A percentile compares a stretch with the other conserved stretches of the same genome.
Conservation (phyloP, 352 stramenopile species). For the Globisporangium rhizosaccharum region DNA sequence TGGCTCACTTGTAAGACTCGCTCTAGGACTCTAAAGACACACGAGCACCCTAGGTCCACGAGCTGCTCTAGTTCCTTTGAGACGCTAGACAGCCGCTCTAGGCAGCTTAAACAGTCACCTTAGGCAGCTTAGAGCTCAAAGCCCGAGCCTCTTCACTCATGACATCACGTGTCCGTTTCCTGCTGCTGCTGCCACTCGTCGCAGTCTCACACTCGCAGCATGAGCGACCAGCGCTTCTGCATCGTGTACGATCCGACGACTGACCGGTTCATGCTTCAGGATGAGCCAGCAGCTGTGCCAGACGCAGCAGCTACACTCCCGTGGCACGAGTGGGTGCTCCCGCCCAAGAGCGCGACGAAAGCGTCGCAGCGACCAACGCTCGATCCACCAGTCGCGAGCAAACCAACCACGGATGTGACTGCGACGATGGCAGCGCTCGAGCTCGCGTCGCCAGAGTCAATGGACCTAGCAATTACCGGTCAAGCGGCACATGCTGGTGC, state of each 20-base stretch:
- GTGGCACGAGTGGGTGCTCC: slow-evolving; percentile 34
- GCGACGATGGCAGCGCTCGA: no score
- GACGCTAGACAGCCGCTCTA: no score
- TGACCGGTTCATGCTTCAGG: slow-evolving; percentile 46
- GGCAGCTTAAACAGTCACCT: no score
- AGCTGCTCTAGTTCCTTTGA: no score
- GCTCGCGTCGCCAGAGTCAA: no score
- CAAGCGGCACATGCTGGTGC: no score
- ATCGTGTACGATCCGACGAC: slow-evolving; percentile 41
- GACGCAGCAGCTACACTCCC: slow-evolving; percentile 10
- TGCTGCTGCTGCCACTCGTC: no score
- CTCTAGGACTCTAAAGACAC: no score
- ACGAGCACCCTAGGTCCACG: neutral
- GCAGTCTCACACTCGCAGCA: neutral
- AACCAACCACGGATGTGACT: neutral
- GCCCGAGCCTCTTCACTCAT: no score
- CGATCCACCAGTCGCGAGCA: neutral
- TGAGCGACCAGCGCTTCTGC: slow-evolving; percentile 17
- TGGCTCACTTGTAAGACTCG: neutral
- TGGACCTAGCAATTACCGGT: neutral
- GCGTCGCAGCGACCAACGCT: no score
- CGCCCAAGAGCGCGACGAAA: slow-evolving; percentile 18
- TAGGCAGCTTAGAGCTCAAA: no score
- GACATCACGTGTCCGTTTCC: no score
- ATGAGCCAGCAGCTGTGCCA: slow-evolving; percentile 12